Percentiles rank a stretch among this genome's conserved stretches.
phyloP scores from a whole-genome alignment of 148 eudicot genomes.

The Rhododendron vialii region DNA sequence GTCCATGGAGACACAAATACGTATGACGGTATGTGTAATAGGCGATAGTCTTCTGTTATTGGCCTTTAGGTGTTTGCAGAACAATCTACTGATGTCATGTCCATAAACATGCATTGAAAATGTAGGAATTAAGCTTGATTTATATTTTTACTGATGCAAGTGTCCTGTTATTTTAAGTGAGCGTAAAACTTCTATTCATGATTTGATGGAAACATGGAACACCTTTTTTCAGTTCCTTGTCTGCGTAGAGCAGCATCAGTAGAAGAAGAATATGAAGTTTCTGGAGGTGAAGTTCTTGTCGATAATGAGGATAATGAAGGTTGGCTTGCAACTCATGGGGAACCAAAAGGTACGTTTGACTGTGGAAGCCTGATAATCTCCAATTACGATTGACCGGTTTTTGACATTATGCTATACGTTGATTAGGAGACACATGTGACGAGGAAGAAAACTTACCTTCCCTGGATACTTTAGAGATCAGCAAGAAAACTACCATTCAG shows the following conservation, averaged over 20 bases:
- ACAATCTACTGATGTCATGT: too few species aligned
- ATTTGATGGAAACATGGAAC: background rate
- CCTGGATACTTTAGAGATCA: conserved; percentile 70
- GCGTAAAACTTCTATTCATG: background rate
- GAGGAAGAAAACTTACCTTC: conserved; percentile 86
- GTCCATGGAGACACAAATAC: too few species aligned
- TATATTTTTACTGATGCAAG: background rate
- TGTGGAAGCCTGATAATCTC: background rate
- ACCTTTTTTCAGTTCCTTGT: conserved; percentile 65
- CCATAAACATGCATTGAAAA: too few species aligned
- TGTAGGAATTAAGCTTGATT: too few species aligned
- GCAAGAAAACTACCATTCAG: conserved; percentile 59
- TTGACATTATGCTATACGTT: conserved; percentile 10
- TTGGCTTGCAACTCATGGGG: conserved; percentile 97
- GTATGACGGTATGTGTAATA: too few species aligned
- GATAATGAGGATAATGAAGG: conserved; percentile 94
- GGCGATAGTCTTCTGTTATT: too few species aligned
- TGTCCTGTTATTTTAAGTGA: background rate
- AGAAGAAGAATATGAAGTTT: conserved; percentile 91
- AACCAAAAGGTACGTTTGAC: conserved; percentile 60
- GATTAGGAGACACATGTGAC: conserved; percentile 34
- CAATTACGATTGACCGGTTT: background rate
- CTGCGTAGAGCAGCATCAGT: conserved; percentile 81
- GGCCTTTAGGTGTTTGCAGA: too few species aligned
- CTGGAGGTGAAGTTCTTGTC: conserved; percentile 89